Percentiles rank a stretch among this genome's conserved stretches.
These are phyloP conservation scores for Trypanosoma grayi DNA, from an alignment of 208 protist genomes.

Conservation along the genomic window DNA sequence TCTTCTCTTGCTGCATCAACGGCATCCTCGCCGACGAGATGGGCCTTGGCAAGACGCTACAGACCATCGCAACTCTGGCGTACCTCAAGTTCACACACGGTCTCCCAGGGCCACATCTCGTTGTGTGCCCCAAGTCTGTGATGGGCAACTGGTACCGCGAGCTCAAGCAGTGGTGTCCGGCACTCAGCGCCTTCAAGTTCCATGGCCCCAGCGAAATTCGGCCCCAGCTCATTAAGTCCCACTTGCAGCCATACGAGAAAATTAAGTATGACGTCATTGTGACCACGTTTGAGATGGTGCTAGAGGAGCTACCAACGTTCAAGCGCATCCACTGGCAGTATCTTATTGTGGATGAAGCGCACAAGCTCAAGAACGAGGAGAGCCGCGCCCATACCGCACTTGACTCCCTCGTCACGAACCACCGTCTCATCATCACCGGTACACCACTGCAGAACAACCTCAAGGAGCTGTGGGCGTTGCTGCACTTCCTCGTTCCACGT, in stretches of 20 bases:
- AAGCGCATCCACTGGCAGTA: constrained; percentile 93
- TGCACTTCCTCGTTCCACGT: constrained; percentile 93
- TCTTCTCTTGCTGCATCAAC: constrained; percentile 96
- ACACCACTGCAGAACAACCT: constrained; percentile 98
- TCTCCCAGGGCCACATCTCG: constrained; percentile 94
- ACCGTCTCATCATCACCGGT: constrained; percentile 96
- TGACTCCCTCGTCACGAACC: constrained; percentile 72
- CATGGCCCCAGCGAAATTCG: constrained; percentile 94
- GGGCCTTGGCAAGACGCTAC: constrained; percentile 97
- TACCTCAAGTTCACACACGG: constrained; percentile 93
- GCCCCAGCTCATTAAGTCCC: constrained; percentile 58
- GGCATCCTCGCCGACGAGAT: constrained; percentile 99
- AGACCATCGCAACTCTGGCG: constrained; percentile 96
- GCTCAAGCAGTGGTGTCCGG: constrained; percentile 95
- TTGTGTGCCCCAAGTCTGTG: constrained; percentile 96
- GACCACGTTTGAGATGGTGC: constrained; percentile 97
- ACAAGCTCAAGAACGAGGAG: constrained; percentile 94
- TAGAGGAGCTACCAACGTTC: constrained; percentile 89
- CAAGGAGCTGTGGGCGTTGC: constrained; percentile 94
- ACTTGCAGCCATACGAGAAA: constrained; percentile 53
- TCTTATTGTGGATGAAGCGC: constrained; percentile 99
- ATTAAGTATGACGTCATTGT: constrained; percentile 92
- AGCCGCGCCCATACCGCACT: constrained; percentile 64
- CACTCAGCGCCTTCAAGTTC: constrained; percentile 91
- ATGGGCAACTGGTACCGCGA: constrained; percentile 99